These are phyloP conservation scores for Kodamaea suecica DNA, from an alignment of 1,139 yeast genomes.

Conservation along the genomic window DNA sequence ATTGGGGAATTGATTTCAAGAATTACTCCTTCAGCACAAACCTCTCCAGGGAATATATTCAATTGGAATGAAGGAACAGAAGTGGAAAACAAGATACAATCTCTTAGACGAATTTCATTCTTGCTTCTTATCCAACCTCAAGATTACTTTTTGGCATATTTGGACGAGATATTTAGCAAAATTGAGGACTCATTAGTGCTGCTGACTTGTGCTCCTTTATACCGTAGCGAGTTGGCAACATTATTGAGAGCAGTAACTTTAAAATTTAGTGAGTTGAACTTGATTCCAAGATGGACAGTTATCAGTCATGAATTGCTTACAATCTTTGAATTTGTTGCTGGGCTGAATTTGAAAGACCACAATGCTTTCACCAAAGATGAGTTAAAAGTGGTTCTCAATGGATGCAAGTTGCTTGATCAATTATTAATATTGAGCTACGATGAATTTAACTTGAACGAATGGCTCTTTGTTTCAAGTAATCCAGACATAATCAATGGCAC, in stretches of 20 bases:
- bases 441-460: constrained; percentile 76
- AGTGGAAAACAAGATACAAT: constrained; percentile 45
- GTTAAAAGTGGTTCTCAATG: constrained; percentile 47
- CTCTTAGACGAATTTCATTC: constrained; percentile 59
- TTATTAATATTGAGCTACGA: constrained; percentile 65
- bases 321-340: constrained; percentile 44
- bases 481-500: constrained; percentile 56
- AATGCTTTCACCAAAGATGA: constrained; percentile 36
- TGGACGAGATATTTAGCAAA: constrained; percentile 51
- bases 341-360: constrained; percentile 27
- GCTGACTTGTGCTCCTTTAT: constrained; percentile 31
- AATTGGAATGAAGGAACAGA: constrained; percentile 75
- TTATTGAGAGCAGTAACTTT: constrained; percentile 63
- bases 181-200: constrained; percentile 40
- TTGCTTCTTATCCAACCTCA: constrained; percentile 58
- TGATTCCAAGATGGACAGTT: constrained; percentile 69
- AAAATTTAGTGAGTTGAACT: constrained; percentile 59
- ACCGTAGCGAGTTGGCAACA: constrained; percentile 47
- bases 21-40: constrained; percentile 45
- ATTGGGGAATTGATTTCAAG: constrained; percentile 52
- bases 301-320: constrained; percentile 59
- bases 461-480: constrained; percentile 79
- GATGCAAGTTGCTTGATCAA: constrained; percentile 76
- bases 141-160: constrained; percentile 49
- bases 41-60: constrained; percentile 59